Conservation (phyloP, 2,329 filamentous ascomycete genomes). For the Rhytidhysteron rufulum region DNA sequence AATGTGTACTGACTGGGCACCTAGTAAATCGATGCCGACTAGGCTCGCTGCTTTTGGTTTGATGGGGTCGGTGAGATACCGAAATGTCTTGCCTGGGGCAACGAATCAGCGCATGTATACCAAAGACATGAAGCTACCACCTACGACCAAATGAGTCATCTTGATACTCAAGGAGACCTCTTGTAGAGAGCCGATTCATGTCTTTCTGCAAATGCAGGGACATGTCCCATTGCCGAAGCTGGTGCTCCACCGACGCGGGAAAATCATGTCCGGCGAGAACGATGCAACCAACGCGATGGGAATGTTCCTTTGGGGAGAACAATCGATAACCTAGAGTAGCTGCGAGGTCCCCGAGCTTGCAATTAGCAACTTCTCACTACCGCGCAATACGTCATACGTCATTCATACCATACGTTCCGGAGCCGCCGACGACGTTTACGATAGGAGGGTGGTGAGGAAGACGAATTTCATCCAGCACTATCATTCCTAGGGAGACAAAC, state of each 20-base stretch:
- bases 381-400: too few relatives aligned
- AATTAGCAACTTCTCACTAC: too few relatives aligned
- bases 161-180: conserved; percentile 16
- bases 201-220: conserved; percentile 10
- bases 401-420: conserved; percentile 12
- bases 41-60: conserved; percentile 10
- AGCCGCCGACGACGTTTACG: conserved; percentile 16
- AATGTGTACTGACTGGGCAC: conserved; percentile 14
- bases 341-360: too few relatives aligned
- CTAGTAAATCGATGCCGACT: conserved; percentile 7
- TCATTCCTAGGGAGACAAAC: conserved; percentile 19
- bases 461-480: conserved; percentile 19
- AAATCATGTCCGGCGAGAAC: conserved; percentile 18
- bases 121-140: conserved; percentile 2
- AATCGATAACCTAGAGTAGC: conserved; percentile 1
- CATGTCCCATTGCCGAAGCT: conserved; percentile 8
- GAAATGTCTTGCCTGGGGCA: conserved; percentile 15
- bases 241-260: conserved; percentile 5
- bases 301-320: conserved; percentile 1
- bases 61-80: conserved; percentile 14
- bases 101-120: background rate
- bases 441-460: conserved; percentile 11
- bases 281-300: conserved; percentile 13
- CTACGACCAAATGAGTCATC: conserved; percentile 19
- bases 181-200: conserved; percentile 4